Conservation (phyloP, 306 rosid genomes). For the Gynostemma pentaphyllum region DNA sequence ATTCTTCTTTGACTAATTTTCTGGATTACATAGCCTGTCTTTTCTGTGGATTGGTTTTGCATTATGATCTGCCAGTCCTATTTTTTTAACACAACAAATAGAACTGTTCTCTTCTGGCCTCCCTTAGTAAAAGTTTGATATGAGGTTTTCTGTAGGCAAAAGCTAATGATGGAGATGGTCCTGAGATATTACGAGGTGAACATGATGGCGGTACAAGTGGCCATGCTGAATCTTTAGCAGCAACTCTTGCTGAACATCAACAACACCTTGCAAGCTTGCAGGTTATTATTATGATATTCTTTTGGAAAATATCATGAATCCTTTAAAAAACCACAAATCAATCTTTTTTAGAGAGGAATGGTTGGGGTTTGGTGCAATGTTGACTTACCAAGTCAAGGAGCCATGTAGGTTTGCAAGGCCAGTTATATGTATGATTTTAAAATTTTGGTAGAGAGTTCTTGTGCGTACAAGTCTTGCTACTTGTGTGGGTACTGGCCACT, state of each 20-base stretch:
- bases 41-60: not conserved
- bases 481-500: not conserved
- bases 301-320: not conserved
- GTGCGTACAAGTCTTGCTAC: not conserved
- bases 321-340: no score
- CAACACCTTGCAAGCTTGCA: slow-evolving; percentile 98
- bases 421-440: not conserved
- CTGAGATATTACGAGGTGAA: slow-evolving; percentile 70
- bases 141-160: slow-evolving; percentile 49
- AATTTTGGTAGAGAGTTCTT: not conserved
- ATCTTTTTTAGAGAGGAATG: no score
- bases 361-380: no score
- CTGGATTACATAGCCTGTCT: not conserved
- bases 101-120: not conserved
- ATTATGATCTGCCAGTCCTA: not conserved
- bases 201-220: slow-evolving; percentile 77
- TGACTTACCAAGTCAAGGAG: not conserved
- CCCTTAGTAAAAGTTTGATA: not conserved
- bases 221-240: slow-evolving; percentile 82
- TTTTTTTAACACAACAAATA: not conserved
- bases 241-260: slow-evolving; percentile 97
- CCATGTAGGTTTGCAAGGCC: not conserved
- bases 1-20: not conserved
- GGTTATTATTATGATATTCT: slow-evolving; percentile 28
- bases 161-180: slow-evolving; percentile 98